These are phyloP conservation scores for Eruca vesicaria DNA, from an alignment of 441 rosid genomes.

Conservation along the genomic window DNA sequence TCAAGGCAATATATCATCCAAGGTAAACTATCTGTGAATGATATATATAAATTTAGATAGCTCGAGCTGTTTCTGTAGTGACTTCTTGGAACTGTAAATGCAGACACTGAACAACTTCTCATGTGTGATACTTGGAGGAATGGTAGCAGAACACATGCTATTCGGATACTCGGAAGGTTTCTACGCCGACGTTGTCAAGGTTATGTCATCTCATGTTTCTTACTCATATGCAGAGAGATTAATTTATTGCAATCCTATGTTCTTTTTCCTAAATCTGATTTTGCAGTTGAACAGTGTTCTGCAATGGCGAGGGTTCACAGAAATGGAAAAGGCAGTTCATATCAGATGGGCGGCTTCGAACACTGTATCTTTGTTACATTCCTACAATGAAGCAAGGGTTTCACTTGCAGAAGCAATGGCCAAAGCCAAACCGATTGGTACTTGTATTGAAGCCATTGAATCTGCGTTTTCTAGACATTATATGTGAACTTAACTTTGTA, in stretches of 20 bases:
- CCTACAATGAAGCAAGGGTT: constrained; percentile 29
- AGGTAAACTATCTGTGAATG: constrained; percentile 13
- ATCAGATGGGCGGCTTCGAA: constrained; percentile 49
- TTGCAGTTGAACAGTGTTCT: constrained; percentile 32
- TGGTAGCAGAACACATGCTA: constrained; percentile 47
- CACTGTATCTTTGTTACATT: constrained; percentile 33
- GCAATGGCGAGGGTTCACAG: constrained; percentile 38
- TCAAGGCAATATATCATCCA: constrained; percentile 40
- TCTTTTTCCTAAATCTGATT: background rate
- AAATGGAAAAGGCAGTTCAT: constrained; percentile 33
- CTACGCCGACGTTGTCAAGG: constrained; percentile 49
- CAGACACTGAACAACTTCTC: constrained; percentile 54
- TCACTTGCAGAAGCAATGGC: constrained; percentile 48
- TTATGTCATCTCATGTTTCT: background rate
- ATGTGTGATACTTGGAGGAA: constrained; percentile 52
- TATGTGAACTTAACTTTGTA: background rate
- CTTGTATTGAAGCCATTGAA: constrained; percentile 49
- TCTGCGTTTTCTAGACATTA: constrained; percentile 15
- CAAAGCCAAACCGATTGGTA: constrained; percentile 38
- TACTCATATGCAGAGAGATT: background rate
- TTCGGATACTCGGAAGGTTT: constrained; percentile 49
- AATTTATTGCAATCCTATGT: background rate
- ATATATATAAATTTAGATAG: background rate
- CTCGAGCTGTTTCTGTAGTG: background rate
- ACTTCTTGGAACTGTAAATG: constrained; percentile 1